Evolutionary conservation across 108 stramenopile genomes (phyloP), one percentile per base, ranked within the genome.

Genomic region (Mediolabrus comicus): DNA sequence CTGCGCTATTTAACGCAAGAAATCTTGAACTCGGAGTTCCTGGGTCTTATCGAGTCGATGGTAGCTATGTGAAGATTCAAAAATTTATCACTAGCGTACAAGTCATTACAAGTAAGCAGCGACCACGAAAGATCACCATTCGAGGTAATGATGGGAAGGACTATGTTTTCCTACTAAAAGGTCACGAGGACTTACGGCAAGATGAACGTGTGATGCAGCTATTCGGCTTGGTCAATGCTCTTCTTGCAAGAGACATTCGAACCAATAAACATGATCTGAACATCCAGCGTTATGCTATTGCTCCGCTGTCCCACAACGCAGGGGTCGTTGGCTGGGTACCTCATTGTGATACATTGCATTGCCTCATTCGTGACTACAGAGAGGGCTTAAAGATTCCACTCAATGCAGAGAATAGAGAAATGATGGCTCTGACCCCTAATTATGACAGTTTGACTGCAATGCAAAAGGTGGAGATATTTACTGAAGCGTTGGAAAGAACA

Each of bases 181-280:
- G 98, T 4, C 98, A 98, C 79, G 99, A 99, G 74, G 99, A 99
- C 79, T 77, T 99, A 63, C 78, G 99, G 29, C 99, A 99, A 77
- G 99, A 99, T 72, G 99, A 99, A 84, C 85, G 99, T 22, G 98
- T 97, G 34, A 99, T 99, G 99, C 99, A 99, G 74, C 83, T 99
- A 14, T 99, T 99, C 65, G 99, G 98, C 2, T 80, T 98, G 53
- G 97, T 99, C 11, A 99, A 99, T 85, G 97, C 98, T 4, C 92
- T 99, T 34, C 82, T 99, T 36, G 92, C 90, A 36, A 90, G 96
- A 59, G 98, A 99, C 51, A 66, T 95, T 53, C 81, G 92, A 64
- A 98, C 97, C 10, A 86, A 94, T 46, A 95, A 91, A 29, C 93
- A 96, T 38, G 98, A 97, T 77, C 83, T 98, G 68, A 83, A 81